Evolutionary conservation across 257 asterid species (phyloP), one percentile per base, ranked within the genome.

Genomic region (Petrea volubilis): DNA sequence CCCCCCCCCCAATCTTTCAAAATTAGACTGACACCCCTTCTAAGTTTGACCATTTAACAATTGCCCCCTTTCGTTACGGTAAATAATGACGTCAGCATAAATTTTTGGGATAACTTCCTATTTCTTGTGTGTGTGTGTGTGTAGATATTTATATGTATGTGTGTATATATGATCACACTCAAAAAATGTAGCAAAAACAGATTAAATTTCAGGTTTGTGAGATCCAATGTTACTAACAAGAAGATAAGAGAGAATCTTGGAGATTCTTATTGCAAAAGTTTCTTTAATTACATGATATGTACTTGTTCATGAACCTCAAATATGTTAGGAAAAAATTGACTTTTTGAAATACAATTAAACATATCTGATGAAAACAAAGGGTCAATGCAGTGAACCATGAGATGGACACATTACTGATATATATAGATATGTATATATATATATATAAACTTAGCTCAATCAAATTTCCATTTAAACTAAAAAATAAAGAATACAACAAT

Each of bases 401-500:
- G 7, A 7, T 21, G 1, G 9, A 27, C 14, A 25, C 15, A 15
- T 9, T 41, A 13, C 4, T 10, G 43, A 38, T 7, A 23, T 9
- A 50, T 50, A 46, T 3, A 27, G n/a, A n/a, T n/a, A n/a, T n/a
- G n/a, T n/a, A n/a, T n/a, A n/a, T n/a, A n/a, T n/a, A n/a, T n/a
- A n/a, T 9, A 50, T 50, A 46, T 3, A 27, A 15, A 56, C 62
- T 27, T 28, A 12, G 50, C 27, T 46, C 0, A 20, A 21, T 6
- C 21, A 21, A 68, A 36, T 67, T 40, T 49, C 62, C 66, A 66
- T 9, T 72, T 23, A 23, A 59, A 29, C 29, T 47, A 64, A 64
- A 36, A 57, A 65, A 59, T 52, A 78, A 78, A 68, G 76, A 78
- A 78, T 78, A 78, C 46, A 73, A 68, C 36, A 68, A 68, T 34